Percentiles rank a stretch among this genome's conserved stretches.
These are phyloP conservation scores for Ogataea pignaliae DNA, from an alignment of 805 yeast genomes.

Conservation along the genomic window DNA sequence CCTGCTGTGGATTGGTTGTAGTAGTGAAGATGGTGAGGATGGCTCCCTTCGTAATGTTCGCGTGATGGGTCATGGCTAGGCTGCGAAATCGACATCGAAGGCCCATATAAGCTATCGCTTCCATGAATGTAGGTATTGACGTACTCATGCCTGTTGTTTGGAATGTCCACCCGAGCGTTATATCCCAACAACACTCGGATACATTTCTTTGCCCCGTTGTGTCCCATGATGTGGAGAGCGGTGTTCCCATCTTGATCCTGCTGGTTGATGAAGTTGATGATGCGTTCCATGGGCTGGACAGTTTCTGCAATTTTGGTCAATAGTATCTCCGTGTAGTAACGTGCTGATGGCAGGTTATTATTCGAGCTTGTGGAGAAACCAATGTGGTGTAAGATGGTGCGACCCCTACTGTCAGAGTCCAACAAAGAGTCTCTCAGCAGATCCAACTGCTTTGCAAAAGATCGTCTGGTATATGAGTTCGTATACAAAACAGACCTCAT, in stretches of 20 bases:
- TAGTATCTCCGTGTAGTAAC: slow-evolving; percentile 75
- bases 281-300: slow-evolving; percentile 54
- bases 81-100: slow-evolving; percentile 1
- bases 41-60: not conserved
- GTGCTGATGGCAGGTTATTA: slow-evolving; percentile 70
- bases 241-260: slow-evolving; percentile 57
- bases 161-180: slow-evolving; percentile 51
- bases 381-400: slow-evolving; percentile 84
- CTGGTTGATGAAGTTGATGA: slow-evolving; percentile 52
- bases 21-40: slow-evolving; percentile 1
- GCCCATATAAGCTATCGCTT: slow-evolving; percentile 14
- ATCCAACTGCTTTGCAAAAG: slow-evolving; percentile 76
- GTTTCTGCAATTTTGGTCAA: slow-evolving; percentile 65
- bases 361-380: slow-evolving; percentile 64
- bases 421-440: slow-evolving; percentile 72
- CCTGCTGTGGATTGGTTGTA: slow-evolving; percentile 6
- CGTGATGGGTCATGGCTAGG: not conserved
- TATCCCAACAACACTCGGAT: slow-evolving; percentile 41
- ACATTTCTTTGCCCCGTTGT: slow-evolving; percentile 41
- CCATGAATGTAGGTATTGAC: slow-evolving; percentile 36
- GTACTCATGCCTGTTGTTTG: slow-evolving; percentile 40
- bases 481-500: slow-evolving; percentile 83
- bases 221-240: slow-evolving; percentile 47
- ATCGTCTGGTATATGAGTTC: slow-evolving; percentile 75
- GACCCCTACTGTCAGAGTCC: slow-evolving; percentile 65